A percentile compares a stretch with the other conserved stretches of the same genome.
Conservation (phyloP, 306 rosid species). For the Fagus sylvatica region DNA sequence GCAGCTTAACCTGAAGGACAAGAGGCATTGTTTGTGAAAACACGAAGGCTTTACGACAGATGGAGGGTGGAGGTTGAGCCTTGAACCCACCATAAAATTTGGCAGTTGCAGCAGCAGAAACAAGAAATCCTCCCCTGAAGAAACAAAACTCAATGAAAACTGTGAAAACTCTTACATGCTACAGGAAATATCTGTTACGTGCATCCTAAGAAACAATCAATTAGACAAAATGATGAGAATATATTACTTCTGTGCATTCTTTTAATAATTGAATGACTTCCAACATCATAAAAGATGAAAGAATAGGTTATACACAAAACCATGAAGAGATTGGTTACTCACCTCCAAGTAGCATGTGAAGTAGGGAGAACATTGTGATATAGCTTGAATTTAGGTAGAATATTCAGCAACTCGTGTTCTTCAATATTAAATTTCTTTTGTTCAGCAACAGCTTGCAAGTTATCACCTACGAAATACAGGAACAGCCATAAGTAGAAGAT, state of each 20-base stretch:
- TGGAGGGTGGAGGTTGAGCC: conserved; percentile 59
- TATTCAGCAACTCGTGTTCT: conserved; percentile 22
- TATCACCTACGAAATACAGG: conserved; percentile 29
- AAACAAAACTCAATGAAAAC: conserved; percentile 20
- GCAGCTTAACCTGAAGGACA: conserved; percentile 44
- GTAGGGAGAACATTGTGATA: conserved; percentile 43
- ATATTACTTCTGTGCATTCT: not conserved
- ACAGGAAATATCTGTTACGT: not conserved
- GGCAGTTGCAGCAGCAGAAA: conserved; percentile 6
- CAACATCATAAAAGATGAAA: not conserved
- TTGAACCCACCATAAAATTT: conserved; percentile 49
- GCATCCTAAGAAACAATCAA: not conserved
- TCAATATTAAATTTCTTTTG: conserved; percentile 21
- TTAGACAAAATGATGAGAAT: not conserved
- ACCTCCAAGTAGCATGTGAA: conserved; percentile 57
- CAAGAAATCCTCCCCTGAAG: conserved; percentile 63
- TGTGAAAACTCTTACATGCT: not conserved
- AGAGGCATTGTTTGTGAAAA: conserved; percentile 51
- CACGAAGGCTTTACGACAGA: conserved; percentile 44
- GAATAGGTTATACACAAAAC: conserved; percentile 6
- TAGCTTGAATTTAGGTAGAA: conserved; percentile 18
- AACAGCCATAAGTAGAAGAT: not conserved
- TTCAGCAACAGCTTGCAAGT: conserved; percentile 21
- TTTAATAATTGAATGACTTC: not conserved
- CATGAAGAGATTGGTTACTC: conserved; percentile 36